Evolutionary conservation across 2,329 filamentous ascomycete species (phyloP).

Genomic region (Fusarium keratoplasticum): DNA sequence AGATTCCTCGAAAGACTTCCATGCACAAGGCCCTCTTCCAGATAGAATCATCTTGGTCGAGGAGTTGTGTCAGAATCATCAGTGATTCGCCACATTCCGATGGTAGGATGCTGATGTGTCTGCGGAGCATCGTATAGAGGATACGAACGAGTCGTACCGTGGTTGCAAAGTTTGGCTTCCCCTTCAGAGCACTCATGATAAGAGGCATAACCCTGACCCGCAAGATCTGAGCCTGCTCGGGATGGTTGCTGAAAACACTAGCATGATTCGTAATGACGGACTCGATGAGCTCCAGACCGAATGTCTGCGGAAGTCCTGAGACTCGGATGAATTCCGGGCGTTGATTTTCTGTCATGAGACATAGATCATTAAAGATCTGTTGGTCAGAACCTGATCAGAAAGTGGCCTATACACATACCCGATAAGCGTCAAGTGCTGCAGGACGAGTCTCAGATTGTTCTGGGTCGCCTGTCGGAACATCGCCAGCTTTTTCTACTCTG

Average conservation of each 20-base stretch:
- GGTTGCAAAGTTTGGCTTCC: slow-evolving; percentile 82
- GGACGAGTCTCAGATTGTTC: slow-evolving; percentile 74
- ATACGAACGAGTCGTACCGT: slow-evolving; percentile 87
- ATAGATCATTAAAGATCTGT: slow-evolving; percentile 90
- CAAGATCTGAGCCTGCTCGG: slow-evolving; percentile 84
- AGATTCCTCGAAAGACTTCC: slow-evolving; percentile 89
- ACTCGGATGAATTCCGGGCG: slow-evolving; percentile 85
- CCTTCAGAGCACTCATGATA: slow-evolving; percentile 80
- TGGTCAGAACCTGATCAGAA: slow-evolving; percentile 15
- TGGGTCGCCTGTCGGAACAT: slow-evolving; percentile 69
- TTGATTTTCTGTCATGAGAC: slow-evolving; percentile 86
- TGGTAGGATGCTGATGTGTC: slow-evolving; percentile 80
- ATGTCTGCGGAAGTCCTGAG: slow-evolving; percentile 80
- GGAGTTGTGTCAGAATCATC: slow-evolving; percentile 82
- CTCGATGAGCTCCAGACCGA: slow-evolving; percentile 92
- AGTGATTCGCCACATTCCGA: slow-evolving; percentile 87
- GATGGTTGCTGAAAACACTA: slow-evolving; percentile 80
- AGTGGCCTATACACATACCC: slow-evolving; percentile 57
- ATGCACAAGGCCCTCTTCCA: slow-evolving; percentile 94
- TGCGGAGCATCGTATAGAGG: slow-evolving; percentile 81
- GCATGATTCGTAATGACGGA: slow-evolving; percentile 88
- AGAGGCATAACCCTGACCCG: slow-evolving; percentile 84
- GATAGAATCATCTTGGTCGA: slow-evolving; percentile 84
- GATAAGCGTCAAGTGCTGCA: slow-evolving; percentile 87
- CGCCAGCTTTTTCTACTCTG: slow-evolving; percentile 55